A percentile compares a stretch with the other conserved stretches of the same genome.
phyloP scores from a whole-genome alignment of 352 stramenopile species.

The Aphanomyces astaci region DNA sequence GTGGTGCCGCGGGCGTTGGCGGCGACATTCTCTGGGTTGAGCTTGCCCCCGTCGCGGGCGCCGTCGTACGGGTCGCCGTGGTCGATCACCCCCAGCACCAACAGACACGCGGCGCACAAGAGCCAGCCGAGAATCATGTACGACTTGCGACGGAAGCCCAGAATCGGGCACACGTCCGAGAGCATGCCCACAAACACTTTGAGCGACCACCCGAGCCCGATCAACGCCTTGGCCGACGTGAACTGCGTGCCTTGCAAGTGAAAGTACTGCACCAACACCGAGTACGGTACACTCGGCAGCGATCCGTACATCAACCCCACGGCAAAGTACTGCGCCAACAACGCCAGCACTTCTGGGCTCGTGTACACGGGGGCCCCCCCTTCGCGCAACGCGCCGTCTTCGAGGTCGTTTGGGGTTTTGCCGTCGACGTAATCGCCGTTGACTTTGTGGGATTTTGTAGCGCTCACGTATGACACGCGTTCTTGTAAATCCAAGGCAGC shows the following conservation, averaged over 20 bases:
- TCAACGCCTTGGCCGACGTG: conserved; percentile 33
- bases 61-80: conserved; percentile 37
- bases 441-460: too few relatives aligned
- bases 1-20: background rate
- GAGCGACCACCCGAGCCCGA: conserved; percentile 43
- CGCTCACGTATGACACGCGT: too few relatives aligned
- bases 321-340: conserved; percentile 42
- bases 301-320: conserved; percentile 41
- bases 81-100: conserved; percentile 46
- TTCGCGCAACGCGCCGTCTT: conserved; percentile 38
- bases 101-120: conserved; percentile 38
- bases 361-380: conserved; percentile 33
- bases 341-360: conserved; percentile 33
- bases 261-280: conserved; percentile 44
- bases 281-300: conserved; percentile 36
- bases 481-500: too few relatives aligned
- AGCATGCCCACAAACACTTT: conserved; percentile 50
- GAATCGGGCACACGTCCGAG: conserved; percentile 44
- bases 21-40: background rate
- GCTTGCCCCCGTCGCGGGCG: background rate
- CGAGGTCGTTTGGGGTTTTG: too few relatives aligned
- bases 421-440: too few relatives aligned
- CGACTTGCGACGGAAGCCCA: conserved; percentile 41
- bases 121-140: conserved; percentile 49
- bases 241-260: conserved; percentile 40